Percentiles rank a stretch among this genome's conserved stretches.
Evolutionary conservation across 1,139 yeast species (phyloP).

Genomic region (Debaryomycetaceae sp.): DNA sequence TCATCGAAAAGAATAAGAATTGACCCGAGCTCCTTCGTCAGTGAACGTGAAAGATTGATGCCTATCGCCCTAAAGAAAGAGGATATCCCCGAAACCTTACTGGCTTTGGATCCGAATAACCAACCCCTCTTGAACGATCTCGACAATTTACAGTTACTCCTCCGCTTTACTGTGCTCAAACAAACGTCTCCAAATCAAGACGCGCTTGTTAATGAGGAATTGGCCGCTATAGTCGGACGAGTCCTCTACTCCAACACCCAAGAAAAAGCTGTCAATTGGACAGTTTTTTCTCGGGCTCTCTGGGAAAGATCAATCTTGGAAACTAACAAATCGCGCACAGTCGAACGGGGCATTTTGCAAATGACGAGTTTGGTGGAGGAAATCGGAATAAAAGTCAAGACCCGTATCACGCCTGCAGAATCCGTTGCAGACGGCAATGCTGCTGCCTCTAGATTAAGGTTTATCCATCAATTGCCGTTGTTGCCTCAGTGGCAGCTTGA

Average conservation of each 20-base stretch:
- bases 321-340: constrained; percentile 69
- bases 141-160: constrained; percentile 63
- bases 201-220: constrained; percentile 69
- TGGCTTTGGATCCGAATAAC: constrained; percentile 61
- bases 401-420: constrained; percentile 49
- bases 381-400: constrained; percentile 57
- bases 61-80: constrained; percentile 54
- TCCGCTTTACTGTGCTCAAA: constrained; percentile 53
- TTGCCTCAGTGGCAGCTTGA: constrained; percentile 86
- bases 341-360: constrained; percentile 89
- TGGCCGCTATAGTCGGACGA: constrained; percentile 63
- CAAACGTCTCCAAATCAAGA: constrained; percentile 67
- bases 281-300: constrained; percentile 68
- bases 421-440: constrained; percentile 11
- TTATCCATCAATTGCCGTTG: constrained; percentile 64
- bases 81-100: constrained; percentile 49
- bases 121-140: constrained; percentile 66
- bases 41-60: constrained; percentile 28
- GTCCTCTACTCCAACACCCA: constrained; percentile 43
- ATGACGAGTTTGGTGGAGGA: constrained; percentile 90
- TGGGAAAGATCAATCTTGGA: constrained; percentile 89
- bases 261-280: constrained; percentile 52
- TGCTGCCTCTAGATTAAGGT: constrained; percentile 48
- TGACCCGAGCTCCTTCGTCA: constrained; percentile 22
- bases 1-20: constrained; percentile 31